Conservation (phyloP, 345 rosid genomes). For the Hibiscus mutabilis region DNA sequence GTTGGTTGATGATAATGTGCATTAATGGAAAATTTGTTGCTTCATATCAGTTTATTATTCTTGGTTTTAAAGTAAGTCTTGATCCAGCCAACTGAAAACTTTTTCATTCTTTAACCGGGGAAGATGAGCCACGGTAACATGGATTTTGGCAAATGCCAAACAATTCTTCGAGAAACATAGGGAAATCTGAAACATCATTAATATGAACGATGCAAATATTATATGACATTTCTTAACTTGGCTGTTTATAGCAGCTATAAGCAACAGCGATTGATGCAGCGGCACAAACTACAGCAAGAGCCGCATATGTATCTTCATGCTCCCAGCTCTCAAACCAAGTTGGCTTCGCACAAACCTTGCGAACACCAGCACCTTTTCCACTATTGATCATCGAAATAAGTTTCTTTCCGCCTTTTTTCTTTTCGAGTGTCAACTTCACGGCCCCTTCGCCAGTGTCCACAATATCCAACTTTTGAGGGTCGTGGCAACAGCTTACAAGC, state of each 20-base stretch:
- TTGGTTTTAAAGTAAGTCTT: neutral
- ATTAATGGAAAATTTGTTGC: neutral
- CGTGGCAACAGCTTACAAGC: slow-evolving; percentile 48
- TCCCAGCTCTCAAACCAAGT: slow-evolving; percentile 82
- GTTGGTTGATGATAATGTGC: neutral
- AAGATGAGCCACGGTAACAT: neutral
- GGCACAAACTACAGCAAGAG: slow-evolving; percentile 67
- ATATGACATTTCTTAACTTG: slow-evolving; percentile 25
- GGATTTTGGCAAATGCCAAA: neutral
- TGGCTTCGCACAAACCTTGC: slow-evolving; percentile 48
- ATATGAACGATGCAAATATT: neutral
- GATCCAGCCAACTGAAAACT: neutral
- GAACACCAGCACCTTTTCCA: slow-evolving; percentile 27
- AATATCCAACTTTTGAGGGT: slow-evolving; percentile 22
- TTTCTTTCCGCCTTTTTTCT: slow-evolving; percentile 38
- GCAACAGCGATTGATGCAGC: slow-evolving; percentile 77
- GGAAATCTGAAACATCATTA: neutral
- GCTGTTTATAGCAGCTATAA: slow-evolving; percentile 57
- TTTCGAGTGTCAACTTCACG: slow-evolving; percentile 29
- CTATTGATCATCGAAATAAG: slow-evolving; percentile 25
- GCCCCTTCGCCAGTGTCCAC: slow-evolving; percentile 17
- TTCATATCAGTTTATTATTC: neutral
- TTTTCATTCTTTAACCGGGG: neutral
- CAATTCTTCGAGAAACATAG: neutral
- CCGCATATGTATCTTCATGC: slow-evolving; percentile 77